phyloP scores from a whole-genome alignment of 345 rosid genomes.

The Garcia nutans region DNA sequence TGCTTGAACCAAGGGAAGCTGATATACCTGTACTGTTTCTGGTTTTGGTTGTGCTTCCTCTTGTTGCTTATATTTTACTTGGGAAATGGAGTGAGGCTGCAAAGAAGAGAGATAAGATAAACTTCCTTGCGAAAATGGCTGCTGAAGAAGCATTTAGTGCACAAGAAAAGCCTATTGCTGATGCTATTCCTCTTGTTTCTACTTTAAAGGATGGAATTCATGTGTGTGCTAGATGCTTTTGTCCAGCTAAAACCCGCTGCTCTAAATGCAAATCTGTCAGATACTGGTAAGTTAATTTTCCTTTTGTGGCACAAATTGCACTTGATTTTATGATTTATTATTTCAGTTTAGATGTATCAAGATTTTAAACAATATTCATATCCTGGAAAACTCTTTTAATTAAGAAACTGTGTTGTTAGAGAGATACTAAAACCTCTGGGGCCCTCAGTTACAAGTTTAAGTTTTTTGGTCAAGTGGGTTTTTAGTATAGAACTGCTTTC shows the following conservation, averaged over 20 bases:
- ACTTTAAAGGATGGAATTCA: conserved; percentile 46
- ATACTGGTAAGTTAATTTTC: conserved; percentile 59
- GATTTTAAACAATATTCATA: background rate
- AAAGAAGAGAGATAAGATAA: conserved; percentile 56
- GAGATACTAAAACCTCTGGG: too few species aligned
- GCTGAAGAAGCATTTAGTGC: conserved; percentile 74
- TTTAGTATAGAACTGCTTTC: too few species aligned
- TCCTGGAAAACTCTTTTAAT: background rate
- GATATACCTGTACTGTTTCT: conserved; percentile 72
- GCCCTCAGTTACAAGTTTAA: too few species aligned
- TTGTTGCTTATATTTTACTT: conserved; percentile 65
- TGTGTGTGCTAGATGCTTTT: conserved; percentile 67
- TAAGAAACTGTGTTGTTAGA: too few species aligned
- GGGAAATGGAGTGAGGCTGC: conserved; percentile 86
- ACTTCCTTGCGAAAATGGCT: conserved; percentile 65
- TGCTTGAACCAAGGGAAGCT: conserved; percentile 95
- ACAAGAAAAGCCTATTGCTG: conserved; percentile 45
- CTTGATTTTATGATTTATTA: background rate
- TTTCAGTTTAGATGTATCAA: background rate
- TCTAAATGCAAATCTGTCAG: conserved; percentile 80
- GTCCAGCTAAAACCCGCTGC: conserved; percentile 81
- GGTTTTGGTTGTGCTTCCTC: conserved; percentile 82
- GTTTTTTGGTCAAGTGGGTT: too few species aligned
- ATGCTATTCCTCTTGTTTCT: conserved; percentile 38
- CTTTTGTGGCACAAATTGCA: background rate